Evolutionary conservation across 78 protist species (phyloP).

Genomic region (Dictyostelium firmibasis): DNA sequence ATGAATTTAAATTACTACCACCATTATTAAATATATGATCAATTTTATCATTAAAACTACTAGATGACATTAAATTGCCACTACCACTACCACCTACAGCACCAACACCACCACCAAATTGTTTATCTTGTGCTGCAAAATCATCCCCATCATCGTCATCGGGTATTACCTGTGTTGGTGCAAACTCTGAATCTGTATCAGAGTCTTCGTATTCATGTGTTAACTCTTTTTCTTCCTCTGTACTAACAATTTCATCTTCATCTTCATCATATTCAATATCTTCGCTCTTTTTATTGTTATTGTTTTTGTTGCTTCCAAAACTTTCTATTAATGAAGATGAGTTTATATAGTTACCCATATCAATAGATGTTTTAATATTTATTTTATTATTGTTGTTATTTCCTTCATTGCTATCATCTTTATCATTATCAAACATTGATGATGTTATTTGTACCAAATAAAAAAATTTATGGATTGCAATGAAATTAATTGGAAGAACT

Average conservation of each 20-base stretch:
- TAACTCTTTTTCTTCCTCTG: not conserved
- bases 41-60: not conserved
- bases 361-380: slow-evolving; percentile 11
- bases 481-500: not conserved
- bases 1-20: not conserved
- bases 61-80: not conserved
- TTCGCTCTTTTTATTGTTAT: not conserved
- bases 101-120: not conserved
- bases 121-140: too few relatives aligned
- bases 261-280: not conserved
- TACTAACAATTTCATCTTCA: not conserved
- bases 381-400: not conserved
- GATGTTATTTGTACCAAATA: too few relatives aligned
- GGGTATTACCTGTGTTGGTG: not conserved
- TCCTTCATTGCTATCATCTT: not conserved
- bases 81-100: not conserved
- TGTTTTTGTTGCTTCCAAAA: not conserved
- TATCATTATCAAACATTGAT: not conserved
- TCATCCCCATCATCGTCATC: not conserved
- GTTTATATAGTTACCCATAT: slow-evolving; percentile 35
- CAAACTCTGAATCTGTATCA: not conserved
- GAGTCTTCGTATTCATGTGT: not conserved
- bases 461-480: not conserved
- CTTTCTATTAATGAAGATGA: not conserved
- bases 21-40: not conserved